Base-by-base conservation (phyloP, 1,139 yeast species). In the Debaryomycetaceae sp. region DNA sequence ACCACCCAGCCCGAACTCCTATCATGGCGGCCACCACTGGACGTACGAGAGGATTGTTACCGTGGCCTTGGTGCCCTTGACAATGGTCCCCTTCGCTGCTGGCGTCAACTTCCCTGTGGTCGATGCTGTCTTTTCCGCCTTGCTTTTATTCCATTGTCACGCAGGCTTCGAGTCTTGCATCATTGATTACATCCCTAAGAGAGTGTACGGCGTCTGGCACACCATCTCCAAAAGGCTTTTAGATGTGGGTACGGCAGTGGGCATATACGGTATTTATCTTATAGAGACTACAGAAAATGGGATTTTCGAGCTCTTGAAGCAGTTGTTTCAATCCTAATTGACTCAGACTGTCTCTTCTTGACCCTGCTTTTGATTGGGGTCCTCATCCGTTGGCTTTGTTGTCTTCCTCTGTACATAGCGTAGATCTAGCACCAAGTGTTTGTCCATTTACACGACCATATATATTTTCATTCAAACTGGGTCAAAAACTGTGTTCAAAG, bases 131-230 rank as follows among this genome's bases (percentile, higher is more conserved):
- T 70, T 85, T 56, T 73, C 83, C 20, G 67, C 81, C 17, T 65
- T 80, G 23, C 60, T 84, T 48, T 68, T 85, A 55, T 76, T 80
- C 52, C 93, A 86, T 63, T 73, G 83, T 48, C 81, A 77, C 62
- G 79, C 83, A 54, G 95, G 93, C 31, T 79, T 85, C 70, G 84
- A 84, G 64, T 72, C 87, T 40, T 86, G 95, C 74, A 85, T 87
- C 54, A 81, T 80, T 47, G 95, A 87, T 66, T 87, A 87, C 68
- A 82, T 87, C 45, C 90, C 90, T 37, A 63, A 70, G 52, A 75
- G 95, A 69, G 87, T 83, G 17, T 87, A 83, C 58, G 93, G 93
- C 37, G 63, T 72, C 34, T 80, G 77, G 75, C 83, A 85, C 66
- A 73, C 73, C 52, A 71, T 72, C 52, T 90, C 90, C 49, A 69